Evolutionary conservation across 1,284 basidiomycete species (phyloP), one percentile per base, ranked within the genome.

Genomic region (Trametes pubescens): DNA sequence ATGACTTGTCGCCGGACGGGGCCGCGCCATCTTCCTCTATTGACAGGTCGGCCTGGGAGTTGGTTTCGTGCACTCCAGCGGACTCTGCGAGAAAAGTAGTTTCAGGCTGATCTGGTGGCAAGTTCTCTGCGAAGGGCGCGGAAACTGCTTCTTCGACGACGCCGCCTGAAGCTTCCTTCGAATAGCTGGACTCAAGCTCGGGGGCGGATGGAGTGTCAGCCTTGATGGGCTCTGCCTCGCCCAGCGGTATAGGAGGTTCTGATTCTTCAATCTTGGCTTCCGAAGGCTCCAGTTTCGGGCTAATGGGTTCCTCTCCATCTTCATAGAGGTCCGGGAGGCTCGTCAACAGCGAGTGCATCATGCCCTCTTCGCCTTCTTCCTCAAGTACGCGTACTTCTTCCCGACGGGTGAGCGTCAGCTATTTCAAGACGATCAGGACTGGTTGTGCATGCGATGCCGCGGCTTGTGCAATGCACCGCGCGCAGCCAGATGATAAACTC

Each of bases 291-390:
- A 24, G 22, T 51, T 59, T 47, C 32, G 38, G 10, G 3, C n/a
- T 10, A 1, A 51, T 40, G 5, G 52, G 34, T 3, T 77, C 77
- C 18, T 74, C 73, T 13, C 37, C 51, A 4, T 80, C 81, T 46
- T 85, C 85, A 51, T 77, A 79, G 2, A 96, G 76, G 21, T 86
- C 82, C 0, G 94, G 94, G 16, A 96, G 76, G 18, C 85, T 81
- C 43, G 87, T 89, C 21, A 96, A 82, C 8, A 94, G 75, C 0
- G 93, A 92, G 76, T 96, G 94, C n/a, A 94, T 81, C 91, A 93
- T 92, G 32, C 91, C 92, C 9, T 92, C 89, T 70, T 93, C 90
- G 26, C 84, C 88, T 72, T 88, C 87, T 62, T 83, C 78, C 61
- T 86, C 80, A 24, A 93, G 75, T 38, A 77, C 72, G 53, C 80